Conservation (phyloP, 441 rosid genomes). For the Jatropha podagrica region DNA sequence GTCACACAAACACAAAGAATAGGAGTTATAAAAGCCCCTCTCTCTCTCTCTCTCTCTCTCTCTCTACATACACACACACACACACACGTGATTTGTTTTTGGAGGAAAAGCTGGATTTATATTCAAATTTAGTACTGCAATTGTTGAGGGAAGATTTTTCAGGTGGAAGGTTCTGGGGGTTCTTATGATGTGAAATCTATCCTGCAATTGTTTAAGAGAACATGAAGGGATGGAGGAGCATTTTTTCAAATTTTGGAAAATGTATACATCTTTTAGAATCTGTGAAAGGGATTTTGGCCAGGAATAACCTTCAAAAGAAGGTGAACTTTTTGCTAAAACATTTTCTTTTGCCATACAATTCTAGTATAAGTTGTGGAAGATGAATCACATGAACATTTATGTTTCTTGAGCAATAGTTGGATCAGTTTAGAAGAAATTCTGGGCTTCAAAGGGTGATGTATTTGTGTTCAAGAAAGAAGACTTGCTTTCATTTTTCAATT, state of each 20-base stretch:
- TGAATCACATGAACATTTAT: not conserved
- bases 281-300: not conserved
- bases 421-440: not conserved
- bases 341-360: not conserved
- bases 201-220: not conserved
- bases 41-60: too few species aligned
- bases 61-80: too few species aligned
- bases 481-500: not conserved
- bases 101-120: not conserved
- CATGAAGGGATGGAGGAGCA: not conserved
- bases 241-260: not conserved
- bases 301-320: not conserved
- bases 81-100: too few species aligned
- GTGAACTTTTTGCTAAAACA: not conserved
- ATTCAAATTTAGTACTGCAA: not conserved
- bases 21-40: too few species aligned
- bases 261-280: not conserved
- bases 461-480: not conserved
- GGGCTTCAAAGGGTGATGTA: not conserved
- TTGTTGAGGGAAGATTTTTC: not conserved
- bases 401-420: not conserved
- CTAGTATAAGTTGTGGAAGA: not conserved
- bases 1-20: too few species aligned
- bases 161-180: not conserved
- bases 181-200: not conserved